Evolutionary conservation across 2,329 filamentous ascomycete genomes (phyloP).

Genomic region (Onygenales sp.): DNA sequence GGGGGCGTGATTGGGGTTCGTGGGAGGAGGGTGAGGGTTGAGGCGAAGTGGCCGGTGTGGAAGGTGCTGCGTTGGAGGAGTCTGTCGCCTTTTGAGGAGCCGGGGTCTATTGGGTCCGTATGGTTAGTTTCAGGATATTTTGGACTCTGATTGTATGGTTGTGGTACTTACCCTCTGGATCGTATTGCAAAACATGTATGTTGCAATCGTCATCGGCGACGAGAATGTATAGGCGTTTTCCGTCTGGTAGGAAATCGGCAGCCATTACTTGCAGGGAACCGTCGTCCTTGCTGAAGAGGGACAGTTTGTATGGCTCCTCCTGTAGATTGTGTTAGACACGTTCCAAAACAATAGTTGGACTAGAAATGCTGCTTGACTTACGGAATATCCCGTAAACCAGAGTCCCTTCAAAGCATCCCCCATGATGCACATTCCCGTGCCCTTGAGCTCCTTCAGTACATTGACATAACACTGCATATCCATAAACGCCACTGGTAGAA

Average conservation of each 20-base stretch:
- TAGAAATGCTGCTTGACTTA: constrained; percentile 24
- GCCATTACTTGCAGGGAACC: constrained; percentile 68
- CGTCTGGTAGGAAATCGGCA: constrained; percentile 82
- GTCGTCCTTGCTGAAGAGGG: constrained; percentile 79
- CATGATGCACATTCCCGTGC: constrained; percentile 77
- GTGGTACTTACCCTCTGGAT: constrained; percentile 69
- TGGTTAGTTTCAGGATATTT: not conserved
- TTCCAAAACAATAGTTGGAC: not conserved
- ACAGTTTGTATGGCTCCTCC: constrained; percentile 94
- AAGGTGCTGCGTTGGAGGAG: constrained; percentile 84
- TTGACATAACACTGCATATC: constrained; percentile 94
- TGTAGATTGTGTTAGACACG: constrained; percentile 16
- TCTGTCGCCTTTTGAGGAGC: constrained; percentile 79
- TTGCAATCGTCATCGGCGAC: constrained; percentile 77
- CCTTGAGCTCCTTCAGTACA: constrained; percentile 70
- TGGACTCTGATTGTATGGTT: not conserved
- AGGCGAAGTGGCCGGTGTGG: constrained; percentile 70
- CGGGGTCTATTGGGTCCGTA: constrained; percentile 56
- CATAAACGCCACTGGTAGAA: constrained; percentile 91
- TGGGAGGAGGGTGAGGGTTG: constrained; percentile 66
- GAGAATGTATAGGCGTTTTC: constrained; percentile 71
- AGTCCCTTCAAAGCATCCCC: constrained; percentile 87
- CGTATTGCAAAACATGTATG: constrained; percentile 82
- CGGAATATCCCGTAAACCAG: constrained; percentile 90
- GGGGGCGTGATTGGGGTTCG: constrained; percentile 43